Base-by-base conservation (phyloP, 1,284 basidiomycete species). In the Taiwanofungus camphoratus region DNA sequence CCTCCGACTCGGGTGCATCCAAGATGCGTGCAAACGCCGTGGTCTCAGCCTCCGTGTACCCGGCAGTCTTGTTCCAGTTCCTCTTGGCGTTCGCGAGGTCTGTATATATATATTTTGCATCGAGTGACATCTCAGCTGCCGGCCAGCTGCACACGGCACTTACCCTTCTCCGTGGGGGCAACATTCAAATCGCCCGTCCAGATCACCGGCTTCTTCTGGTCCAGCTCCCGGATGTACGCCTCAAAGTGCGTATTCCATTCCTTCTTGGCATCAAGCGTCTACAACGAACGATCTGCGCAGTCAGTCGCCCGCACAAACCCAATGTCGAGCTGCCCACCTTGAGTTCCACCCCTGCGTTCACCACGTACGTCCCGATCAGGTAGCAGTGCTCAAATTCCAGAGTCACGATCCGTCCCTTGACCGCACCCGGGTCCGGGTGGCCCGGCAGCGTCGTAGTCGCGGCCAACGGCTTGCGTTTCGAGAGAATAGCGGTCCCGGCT, bases 101-200 rank as follows among this genome's bases (percentile, higher is more conserved):
- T 84, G 51, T 16, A 20, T 27, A 12, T 19, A 15, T 35, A 43
- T 42, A 20, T 36, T 15, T 9, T n/a, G 18, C 32, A 39, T 49
- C 11, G 20, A 29, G 36, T 8, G n/a, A 18, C 36, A 36, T 33
- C n/a, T n/a, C n/a, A n/a, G n/a, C n/a, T n/a, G n/a, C n/a, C n/a
- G 20, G 31, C 29, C 35, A 29, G 36, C 40, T 31, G 39, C 34
- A 32, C 24, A 44, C 22, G 3, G 19, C 34, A 45, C 64, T 34
- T 44, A 82, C 86, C 86, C 42, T 76, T 69, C 42, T 72, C 80
- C 1, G 85, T 86, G 3, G 86, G 86, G 1, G 91, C 88, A 23
- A 92, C 88, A 53, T 94, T 94, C 49, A 93, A 58, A 61, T 94
- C 91, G 20, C 91, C 91, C n/a, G 76, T 72, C 91, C 91, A 94